Base-by-base conservation (phyloP, 441 rosid genomes). In the Francoa sonchifolia region DNA sequence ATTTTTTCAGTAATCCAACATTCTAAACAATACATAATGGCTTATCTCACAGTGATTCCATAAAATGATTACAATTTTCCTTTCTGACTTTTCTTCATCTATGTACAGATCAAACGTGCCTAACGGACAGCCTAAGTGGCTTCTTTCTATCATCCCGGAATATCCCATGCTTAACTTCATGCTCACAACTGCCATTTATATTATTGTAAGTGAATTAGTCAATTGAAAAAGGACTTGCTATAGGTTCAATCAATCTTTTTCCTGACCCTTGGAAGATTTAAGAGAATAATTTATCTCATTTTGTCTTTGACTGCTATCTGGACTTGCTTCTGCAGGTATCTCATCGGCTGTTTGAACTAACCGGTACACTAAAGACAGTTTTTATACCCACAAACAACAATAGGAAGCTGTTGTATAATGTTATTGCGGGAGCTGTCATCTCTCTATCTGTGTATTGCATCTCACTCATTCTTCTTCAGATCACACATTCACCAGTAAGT, bases 91-190 rank as follows among this genome's bases (percentile, higher is more conserved):
- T 35, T 27, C 36, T 19, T 8, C 8, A 11, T 36, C 6, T 30
- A n/a, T 18, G 1, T 68, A 62, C 94, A 92, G 97, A 67, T 83
- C 97, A 0, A 63, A 76, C 50, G 1, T 69, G 19, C 77, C 99
- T 41, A 68, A 83, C 52, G 99, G 99, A 50, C 99, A 92, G 57
- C 99, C 97, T 2, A 92, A 87, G 59, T 92, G 92, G 97, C 92
- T 92, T 47, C 80, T 87, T 57, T 75, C 82, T 52, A 10, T 92
- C 42, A 72, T 92, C 63, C 99, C 97, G 9, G 94, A 71, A 36
- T 86, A 83, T 63, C 99, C 99, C 8, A 29, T 83, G 73, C 79
- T 92, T 36, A 92, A 92, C 71, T 92, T 87, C 63, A 83, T 83
- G 97, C 84, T 87, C 58, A 77, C 82, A 30, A 87, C 99, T 9